Evolutionary conservation across 2,329 filamentous ascomycete species (phyloP), one percentile per base, ranked within the genome.

Genomic region (Oidium heveae): DNA sequence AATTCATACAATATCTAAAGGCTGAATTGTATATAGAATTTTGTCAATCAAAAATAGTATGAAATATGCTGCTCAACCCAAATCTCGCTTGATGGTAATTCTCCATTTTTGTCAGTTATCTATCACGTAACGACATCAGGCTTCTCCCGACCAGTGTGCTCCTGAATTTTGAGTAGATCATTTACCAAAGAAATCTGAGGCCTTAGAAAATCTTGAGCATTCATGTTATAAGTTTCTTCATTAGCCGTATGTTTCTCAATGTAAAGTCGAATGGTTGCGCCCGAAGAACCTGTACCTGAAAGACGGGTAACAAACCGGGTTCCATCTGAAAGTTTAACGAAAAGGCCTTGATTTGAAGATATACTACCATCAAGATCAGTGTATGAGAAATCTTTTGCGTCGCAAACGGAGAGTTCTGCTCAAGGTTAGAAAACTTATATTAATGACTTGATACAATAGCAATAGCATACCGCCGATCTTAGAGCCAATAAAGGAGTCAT

Each of bases 281-380:
- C 91, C 52, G 86, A 93, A 63, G 85, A 93, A 60, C 91, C 91
- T 20, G 91, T 98, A 53, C 91, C 91, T 1, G 89, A 96, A 57
- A 98, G 74, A 63, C 91, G 84, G 56, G 96, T 87, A 54, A 98
- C 87, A 57, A 96, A 89, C 61, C 91, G 84, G 71, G 86, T 94
- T 58, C 89, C 89, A 56, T 93, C 88, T 55, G 87, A 86, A 70
- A 96, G 96, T 69, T 85, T 84, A 67, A 88, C 84, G 66, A 85
- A 98, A 62, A 98, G 80, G 60, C 91, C 91, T 72, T 98, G 91
- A 74, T 95, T 93, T 67, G 87, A 86, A 65, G 86, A 84, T 55
- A 96, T 86, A 60, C 86, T 94, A 58, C 89, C 91, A 65, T 98
- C 91, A n/a, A 98, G 80, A 66, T 98, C 91, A 9, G 86, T 96